A percentile compares a stretch with the other conserved stretches of the same genome.
These are phyloP conservation scores for Pseudofabraea citricarpa DNA, from an alignment of 2,329 filamentous ascomycete species.

Conservation along the genomic window DNA sequence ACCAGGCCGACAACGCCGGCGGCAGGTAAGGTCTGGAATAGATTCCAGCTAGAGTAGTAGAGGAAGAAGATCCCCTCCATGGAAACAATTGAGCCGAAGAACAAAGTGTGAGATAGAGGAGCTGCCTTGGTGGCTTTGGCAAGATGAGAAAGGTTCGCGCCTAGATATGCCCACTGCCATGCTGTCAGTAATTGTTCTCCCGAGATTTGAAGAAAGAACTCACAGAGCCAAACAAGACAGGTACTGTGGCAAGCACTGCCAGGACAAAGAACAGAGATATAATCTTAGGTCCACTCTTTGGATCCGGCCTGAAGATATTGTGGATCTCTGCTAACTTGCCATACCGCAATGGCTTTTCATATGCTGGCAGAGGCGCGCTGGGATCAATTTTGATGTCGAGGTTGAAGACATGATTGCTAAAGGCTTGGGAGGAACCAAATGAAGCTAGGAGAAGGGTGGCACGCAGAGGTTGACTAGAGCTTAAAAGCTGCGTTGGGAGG, in stretches of 20 bases:
- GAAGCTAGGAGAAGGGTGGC: slow-evolving; percentile 84
- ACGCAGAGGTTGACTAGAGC: slow-evolving; percentile 60
- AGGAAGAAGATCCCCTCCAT: slow-evolving; percentile 92
- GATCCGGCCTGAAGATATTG: slow-evolving; percentile 81
- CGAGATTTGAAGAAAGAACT: slow-evolving; percentile 28
- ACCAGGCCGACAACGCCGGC: slow-evolving; percentile 63
- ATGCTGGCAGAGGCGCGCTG: slow-evolving; percentile 51
- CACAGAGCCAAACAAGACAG: slow-evolving; percentile 67
- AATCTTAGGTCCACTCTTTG: slow-evolving; percentile 73
- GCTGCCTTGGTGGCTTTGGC: slow-evolving; percentile 69
- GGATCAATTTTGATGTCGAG: slow-evolving; percentile 62
- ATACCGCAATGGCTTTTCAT: slow-evolving; percentile 73
- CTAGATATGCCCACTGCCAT: slow-evolving; percentile 70
- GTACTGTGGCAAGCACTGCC: slow-evolving; percentile 68
- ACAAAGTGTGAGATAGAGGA: slow-evolving; percentile 76
- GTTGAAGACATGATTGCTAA: slow-evolving; percentile 68
- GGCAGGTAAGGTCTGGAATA: slow-evolving; percentile 83
- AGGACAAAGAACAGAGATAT: slow-evolving; percentile 75
- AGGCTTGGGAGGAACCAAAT: slow-evolving; percentile 69
- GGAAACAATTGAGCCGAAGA: slow-evolving; percentile 80
- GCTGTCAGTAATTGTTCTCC: background rate
- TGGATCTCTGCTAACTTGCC: slow-evolving; percentile 79
- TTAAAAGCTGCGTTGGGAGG: slow-evolving; percentile 76
- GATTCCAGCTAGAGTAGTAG: slow-evolving; percentile 88
- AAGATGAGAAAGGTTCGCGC: slow-evolving; percentile 78